Conservation (phyloP, 2,329 filamentous ascomycete genomes). For the Trichoderma koningiopsis region DNA sequence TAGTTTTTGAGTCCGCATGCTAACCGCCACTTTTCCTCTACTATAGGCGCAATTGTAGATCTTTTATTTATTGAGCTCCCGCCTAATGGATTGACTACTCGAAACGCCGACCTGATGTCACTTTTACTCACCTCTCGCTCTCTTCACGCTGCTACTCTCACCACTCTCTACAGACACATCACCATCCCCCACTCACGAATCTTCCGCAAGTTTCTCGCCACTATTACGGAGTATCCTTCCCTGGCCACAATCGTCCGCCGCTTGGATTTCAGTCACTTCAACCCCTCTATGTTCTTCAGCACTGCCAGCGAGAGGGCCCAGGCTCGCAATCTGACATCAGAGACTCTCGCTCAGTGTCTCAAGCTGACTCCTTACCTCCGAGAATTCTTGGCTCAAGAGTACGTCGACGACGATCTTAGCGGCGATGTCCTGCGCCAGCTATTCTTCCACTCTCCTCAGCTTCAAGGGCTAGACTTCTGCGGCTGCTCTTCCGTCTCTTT, state of each 20-base stretch:
- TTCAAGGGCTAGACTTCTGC: constrained; percentile 75
- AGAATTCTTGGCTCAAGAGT: constrained; percentile 79
- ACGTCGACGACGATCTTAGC: constrained; percentile 75
- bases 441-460: constrained; percentile 64
- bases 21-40: neutral
- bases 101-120: constrained; percentile 77
- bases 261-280: constrained; percentile 84
- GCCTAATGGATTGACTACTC: constrained; percentile 70
- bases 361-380: constrained; percentile 71
- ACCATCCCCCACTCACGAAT: constrained; percentile 82
- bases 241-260: constrained; percentile 76
- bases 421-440: constrained; percentile 69
- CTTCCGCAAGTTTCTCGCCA: constrained; percentile 77
- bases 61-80: constrained; percentile 72
- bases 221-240: constrained; percentile 65
- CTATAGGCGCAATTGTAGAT: constrained; percentile 70
- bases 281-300: constrained; percentile 73
- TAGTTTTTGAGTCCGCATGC: neutral
- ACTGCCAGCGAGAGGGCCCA: constrained; percentile 73
- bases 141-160: constrained; percentile 71
- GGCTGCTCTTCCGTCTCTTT: constrained; percentile 71
- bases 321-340: constrained; percentile 74
- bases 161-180: constrained; percentile 76
- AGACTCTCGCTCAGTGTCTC: constrained; percentile 71
- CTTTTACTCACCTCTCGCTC: constrained; percentile 75